Conservation (phyloP, 2,329 filamentous ascomycete species). For the Ramichloridium luteum region DNA sequence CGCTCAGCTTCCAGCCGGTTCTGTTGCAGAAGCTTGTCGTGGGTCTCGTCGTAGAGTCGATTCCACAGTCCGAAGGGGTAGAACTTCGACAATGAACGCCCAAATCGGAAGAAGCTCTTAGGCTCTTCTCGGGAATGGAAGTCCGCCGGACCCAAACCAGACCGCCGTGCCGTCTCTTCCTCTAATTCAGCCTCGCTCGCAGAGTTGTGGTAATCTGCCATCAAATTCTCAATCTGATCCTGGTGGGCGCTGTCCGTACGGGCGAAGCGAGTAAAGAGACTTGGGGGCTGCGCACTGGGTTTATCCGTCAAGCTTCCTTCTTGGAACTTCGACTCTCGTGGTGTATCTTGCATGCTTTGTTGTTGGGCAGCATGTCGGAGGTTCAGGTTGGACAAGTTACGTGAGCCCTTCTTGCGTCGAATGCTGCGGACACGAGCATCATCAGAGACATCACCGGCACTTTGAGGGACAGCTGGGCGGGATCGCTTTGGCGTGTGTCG, state of each 20-base stretch:
- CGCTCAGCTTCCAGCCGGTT: conserved; percentile 29
- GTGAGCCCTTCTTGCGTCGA: conserved; percentile 23
- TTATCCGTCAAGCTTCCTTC: conserved; percentile 85
- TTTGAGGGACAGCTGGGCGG: conserved; percentile 13
- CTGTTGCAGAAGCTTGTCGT: conserved; percentile 29
- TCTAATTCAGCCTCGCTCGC: conserved; percentile 10
- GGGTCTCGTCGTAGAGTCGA: conserved; percentile 33
- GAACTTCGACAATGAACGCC: conserved; percentile 42
- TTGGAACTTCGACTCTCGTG: conserved; percentile 51
- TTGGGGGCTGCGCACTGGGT: conserved; percentile 56
- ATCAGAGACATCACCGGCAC: conserved; percentile 14
- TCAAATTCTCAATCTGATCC: conserved; percentile 26
- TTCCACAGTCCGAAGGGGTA: conserved; percentile 41
- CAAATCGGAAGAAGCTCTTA: conserved; percentile 42
- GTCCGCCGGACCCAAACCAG: conserved; percentile 12
- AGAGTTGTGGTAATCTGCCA: conserved; percentile 26
- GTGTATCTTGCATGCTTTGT: conserved; percentile 11
- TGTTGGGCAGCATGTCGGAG: conserved; percentile 22
- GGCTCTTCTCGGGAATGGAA: conserved; percentile 18
- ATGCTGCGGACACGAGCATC: conserved; percentile 19
- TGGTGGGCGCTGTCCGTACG: conserved; percentile 21
- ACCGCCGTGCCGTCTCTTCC: conserved; percentile 8
- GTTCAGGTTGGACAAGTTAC: conserved; percentile 25
- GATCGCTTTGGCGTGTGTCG: conserved; percentile 21
- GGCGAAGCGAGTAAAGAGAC: conserved; percentile 45